Evolutionary conservation across 345 rosid genomes (phyloP).

Genomic region (Salix viminalis): DNA sequence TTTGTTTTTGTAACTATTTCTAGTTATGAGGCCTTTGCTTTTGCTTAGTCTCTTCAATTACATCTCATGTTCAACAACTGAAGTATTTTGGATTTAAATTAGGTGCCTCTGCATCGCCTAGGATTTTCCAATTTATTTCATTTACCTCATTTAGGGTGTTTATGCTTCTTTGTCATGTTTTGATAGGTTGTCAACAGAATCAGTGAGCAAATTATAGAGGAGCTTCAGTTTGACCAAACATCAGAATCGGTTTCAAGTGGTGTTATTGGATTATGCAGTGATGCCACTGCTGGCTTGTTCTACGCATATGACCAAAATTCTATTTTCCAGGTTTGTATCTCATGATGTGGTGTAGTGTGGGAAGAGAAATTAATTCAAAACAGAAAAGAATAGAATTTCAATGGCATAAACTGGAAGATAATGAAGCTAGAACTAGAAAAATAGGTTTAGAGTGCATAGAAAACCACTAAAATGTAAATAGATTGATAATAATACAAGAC

Average conservation of each 20-base stretch:
- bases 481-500: neutral
- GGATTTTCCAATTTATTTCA: neutral
- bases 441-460: neutral
- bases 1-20: neutral
- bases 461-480: neutral
- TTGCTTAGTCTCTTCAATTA: neutral
- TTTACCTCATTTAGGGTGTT: constrained; percentile 4
- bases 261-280: constrained; percentile 90
- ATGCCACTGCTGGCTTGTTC: constrained; percentile 94
- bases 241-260: constrained; percentile 82
- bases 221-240: constrained; percentile 89
- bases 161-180: constrained; percentile 17
- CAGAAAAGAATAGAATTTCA: neutral
- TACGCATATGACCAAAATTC: constrained; percentile 97
- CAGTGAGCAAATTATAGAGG: constrained; percentile 95
- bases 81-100: neutral
- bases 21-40: neutral
- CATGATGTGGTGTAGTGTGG: neutral
- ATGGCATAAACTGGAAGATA: neutral
- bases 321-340: constrained; percentile 69
- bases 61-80: neutral
- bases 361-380: neutral
- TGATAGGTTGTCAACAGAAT: constrained; percentile 90
- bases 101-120: neutral
- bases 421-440: neutral